Percentiles rank a stretch among this genome's conserved stretches.
Evolutionary conservation across 202 grass and related monocot genomes (phyloP).

Genomic region (Bolboschoenoplectus hybrid): DNA sequence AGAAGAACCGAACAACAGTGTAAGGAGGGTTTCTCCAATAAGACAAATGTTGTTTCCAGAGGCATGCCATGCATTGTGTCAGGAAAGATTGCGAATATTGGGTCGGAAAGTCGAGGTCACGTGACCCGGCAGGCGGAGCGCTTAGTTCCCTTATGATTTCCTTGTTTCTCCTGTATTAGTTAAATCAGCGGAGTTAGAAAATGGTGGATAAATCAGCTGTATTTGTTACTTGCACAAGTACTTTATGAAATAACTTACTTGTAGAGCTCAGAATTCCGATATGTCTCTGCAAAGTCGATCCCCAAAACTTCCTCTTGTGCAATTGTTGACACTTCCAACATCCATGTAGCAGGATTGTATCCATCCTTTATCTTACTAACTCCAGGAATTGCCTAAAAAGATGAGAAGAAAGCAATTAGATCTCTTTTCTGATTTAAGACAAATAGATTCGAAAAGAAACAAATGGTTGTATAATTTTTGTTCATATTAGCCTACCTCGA

Average conservation of each 20-base stretch:
- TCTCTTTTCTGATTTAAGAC: neutral
- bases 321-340: constrained; percentile 74
- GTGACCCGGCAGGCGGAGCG: constrained; percentile 47
- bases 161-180: constrained; percentile 63
- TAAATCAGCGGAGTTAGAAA: neutral
- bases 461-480: constrained; percentile 11
- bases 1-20: constrained; percentile 66
- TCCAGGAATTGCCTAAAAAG: constrained; percentile 53
- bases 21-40: constrained; percentile 76
- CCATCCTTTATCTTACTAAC: constrained; percentile 78
- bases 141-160: constrained; percentile 51
- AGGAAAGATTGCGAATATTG: constrained; percentile 51
- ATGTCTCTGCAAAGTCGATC: constrained; percentile 53
- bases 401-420: constrained; percentile 1
- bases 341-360: constrained; percentile 92
- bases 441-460: neutral
- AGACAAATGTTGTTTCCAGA: constrained; percentile 69
- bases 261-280: constrained; percentile 78
- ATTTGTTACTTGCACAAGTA: neutral
- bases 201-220: neutral
- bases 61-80: constrained; percentile 60
- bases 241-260: constrained; percentile 50
- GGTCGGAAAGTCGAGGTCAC: constrained; percentile 56
- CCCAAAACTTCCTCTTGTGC: constrained; percentile 71
- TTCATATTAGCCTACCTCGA: constrained; percentile 55